Base-by-base conservation (phyloP, 2,329 filamentous ascomycete species). In the Colletotrichum sp. region DNA sequence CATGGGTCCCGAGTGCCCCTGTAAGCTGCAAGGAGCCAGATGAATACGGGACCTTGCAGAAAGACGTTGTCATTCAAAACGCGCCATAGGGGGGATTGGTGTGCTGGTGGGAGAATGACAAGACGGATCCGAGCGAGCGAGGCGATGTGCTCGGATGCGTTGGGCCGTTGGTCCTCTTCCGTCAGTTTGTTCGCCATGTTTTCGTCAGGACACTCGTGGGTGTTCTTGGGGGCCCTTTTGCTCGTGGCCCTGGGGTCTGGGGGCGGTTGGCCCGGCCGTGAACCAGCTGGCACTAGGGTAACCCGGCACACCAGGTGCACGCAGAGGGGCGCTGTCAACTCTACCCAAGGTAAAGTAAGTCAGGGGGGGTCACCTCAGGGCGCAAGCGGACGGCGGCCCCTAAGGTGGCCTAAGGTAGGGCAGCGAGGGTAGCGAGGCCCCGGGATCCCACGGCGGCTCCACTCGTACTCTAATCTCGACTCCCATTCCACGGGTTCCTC, bases 71-170 rank as follows among this genome's bases (percentile, higher is more conserved):
- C 34, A 24, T 60, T 69, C 57, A 52, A 69, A 65, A 65, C 73
- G 18, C 52, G 32, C 12, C 64, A 18, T 60, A 28, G 12, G 26
- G 49, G 18, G 12, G 8, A 24, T 32, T 36, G 26, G 16, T 36
- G 59, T 15, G 64, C 55, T 55, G 49, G 30, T 6, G 21, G n/a
- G 49, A 15, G 8, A 49, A 39, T 59, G 44, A 52, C n/a, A 52
- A 63, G 73, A 69, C 70, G 30, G n/a, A 73, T 69, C 70, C 30
- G 74, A 69, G 73, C 63, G 73, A 13, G 49, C 28, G 21, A 59
- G 70, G 59, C 74, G 39, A 65, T 28, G 70, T 71, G 65, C 70
- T 76, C 68, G 70, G 74, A 76, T 52, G 71, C 49, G 59, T 65
- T 34, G 21, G 24, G 64, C 57, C 30, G 26, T 52, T 63, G 30